phyloP scores from a whole-genome alignment of 108 stramenopile genomes.

The Skeletonema marinoi region DNA sequence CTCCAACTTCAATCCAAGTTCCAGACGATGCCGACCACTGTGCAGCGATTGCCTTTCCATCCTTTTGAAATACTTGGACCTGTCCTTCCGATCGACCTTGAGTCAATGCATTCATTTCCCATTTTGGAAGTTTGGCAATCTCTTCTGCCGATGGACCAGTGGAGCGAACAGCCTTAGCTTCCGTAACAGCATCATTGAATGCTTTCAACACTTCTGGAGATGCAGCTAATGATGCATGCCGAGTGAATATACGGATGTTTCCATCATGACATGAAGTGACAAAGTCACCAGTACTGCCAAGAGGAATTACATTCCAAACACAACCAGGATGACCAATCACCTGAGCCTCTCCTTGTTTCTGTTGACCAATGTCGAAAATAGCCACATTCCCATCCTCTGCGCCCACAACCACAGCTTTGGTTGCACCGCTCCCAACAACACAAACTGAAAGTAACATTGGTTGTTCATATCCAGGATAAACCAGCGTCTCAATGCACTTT shows the following conservation, averaged over 20 bases:
- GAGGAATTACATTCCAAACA: slow-evolving; percentile 71
- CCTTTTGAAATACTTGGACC: slow-evolving; percentile 91
- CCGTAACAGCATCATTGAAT: slow-evolving; percentile 63
- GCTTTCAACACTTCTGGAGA: slow-evolving; percentile 58
- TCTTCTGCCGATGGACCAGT: slow-evolving; percentile 80
- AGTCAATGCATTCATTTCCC: slow-evolving; percentile 75
- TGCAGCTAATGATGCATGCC: slow-evolving; percentile 64
- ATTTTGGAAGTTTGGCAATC: slow-evolving; percentile 86
- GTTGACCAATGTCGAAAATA: slow-evolving; percentile 51
- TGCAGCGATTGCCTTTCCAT: slow-evolving; percentile 88
- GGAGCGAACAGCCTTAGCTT: slow-evolving; percentile 49
- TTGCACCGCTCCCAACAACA: slow-evolving; percentile 16
- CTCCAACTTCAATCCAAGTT: slow-evolving; percentile 95
- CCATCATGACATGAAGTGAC: slow-evolving; percentile 92
- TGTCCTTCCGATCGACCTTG: slow-evolving; percentile 86
- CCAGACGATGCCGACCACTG: slow-evolving; percentile 84
- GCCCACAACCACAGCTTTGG: slow-evolving; percentile 48
- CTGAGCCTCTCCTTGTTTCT: slow-evolving; percentile 36
- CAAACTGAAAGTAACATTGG: slow-evolving; percentile 77
- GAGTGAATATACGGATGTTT: slow-evolving; percentile 76
- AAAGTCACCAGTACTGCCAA: slow-evolving; percentile 71
- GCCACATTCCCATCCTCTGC: slow-evolving; percentile 86
- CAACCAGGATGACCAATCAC: slow-evolving; percentile 73
- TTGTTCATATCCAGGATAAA: slow-evolving; percentile 59
- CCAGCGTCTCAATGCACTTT: slow-evolving; percentile 64